phyloP scores from a whole-genome alignment of 129 eudicot species.

The Solidago caesia region DNA sequence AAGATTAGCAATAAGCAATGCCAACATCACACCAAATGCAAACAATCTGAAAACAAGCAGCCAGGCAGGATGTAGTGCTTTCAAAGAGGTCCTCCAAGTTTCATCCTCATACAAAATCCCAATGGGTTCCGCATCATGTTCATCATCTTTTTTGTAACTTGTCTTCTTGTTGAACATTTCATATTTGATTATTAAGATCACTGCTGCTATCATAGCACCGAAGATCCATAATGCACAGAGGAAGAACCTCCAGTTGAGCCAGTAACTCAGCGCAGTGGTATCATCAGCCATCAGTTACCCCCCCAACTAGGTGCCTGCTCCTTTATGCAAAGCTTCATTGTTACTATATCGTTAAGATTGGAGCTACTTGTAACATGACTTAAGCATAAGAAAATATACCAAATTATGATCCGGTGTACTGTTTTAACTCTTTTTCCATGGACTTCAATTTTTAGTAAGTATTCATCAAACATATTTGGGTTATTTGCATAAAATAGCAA shows the following conservation, averaged over 20 bases:
- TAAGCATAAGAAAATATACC: not conserved
- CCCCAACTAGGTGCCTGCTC: slow-evolving; percentile 23
- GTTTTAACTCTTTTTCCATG: no score
- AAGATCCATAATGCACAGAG: slow-evolving; percentile 74
- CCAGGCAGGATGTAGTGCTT: slow-evolving; percentile 62
- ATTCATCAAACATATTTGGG: no score
- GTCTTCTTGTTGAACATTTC: slow-evolving; percentile 50
- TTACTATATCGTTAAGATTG: not conserved
- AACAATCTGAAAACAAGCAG: slow-evolving; percentile 63
- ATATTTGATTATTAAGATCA: slow-evolving; percentile 47
- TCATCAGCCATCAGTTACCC: slow-evolving; percentile 46
- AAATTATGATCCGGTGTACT: no score
- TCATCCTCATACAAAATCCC: slow-evolving; percentile 62
- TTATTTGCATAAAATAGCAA: no score
- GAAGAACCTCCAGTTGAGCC: slow-evolving; percentile 93
- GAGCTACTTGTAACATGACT: not conserved
- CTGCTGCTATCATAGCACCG: slow-evolving; percentile 37
- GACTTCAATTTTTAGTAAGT: no score
- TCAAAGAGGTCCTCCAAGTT: slow-evolving; percentile 71
- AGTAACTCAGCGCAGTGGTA: slow-evolving; percentile 58
- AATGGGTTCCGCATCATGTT: slow-evolving; percentile 27
- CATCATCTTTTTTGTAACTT: slow-evolving; percentile 33
- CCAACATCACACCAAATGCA: slow-evolving; percentile 60
- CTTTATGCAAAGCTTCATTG: slow-evolving; percentile 5
- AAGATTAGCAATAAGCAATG: slow-evolving; percentile 44